Base-by-base conservation (phyloP, 257 asterid genomes). In the Gentiana dahurica region DNA sequence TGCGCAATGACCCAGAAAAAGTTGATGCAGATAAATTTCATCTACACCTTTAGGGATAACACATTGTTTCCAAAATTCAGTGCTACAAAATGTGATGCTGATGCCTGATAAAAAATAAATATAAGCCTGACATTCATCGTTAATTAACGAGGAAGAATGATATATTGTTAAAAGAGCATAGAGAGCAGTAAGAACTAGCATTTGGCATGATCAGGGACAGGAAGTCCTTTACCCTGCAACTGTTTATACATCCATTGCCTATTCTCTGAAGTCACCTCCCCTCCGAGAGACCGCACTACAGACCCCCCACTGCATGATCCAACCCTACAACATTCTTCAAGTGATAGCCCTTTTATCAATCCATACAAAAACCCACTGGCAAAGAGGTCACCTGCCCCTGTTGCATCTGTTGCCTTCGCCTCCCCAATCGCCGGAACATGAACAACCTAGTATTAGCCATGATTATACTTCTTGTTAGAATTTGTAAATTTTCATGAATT, bases 221-320 rank as follows among this genome's bases (percentile, higher is more conserved):
- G 74, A 60, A 85, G 83, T 36, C 87, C 89, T 50, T 79, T 73
- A 1, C 72, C 55, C 71, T 78, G 87, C 94, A 92, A 64, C 67
- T 88, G 95, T 64, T 78, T 77, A 60, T 80, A 81, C 99, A 92
- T 92, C 99, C 97, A 92, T 44, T 81, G 94, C 99, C 95, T 88
- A 68, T 83, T 92, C 59, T 80, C 95, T 8, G 81, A 79, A 6
- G 91, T 65, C 1, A 92, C 95, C 77, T 92, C 97, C 2, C 97
- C 97, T 10, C 99, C 99, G 0, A 92, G 89, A 34, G 95, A 67
- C 6, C 89, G 94, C 5, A 88, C 79, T 9, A 92, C 97, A 1
- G 97, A 85, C 2, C 95, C 99, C 36, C 99, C 99, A 34, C 95
- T 81, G 73, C 99, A 92, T 3, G 99, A 73, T 4, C 99, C 99